phyloP scores from a whole-genome alignment of 208 protist species.

The Lotmaria passim region DNA sequence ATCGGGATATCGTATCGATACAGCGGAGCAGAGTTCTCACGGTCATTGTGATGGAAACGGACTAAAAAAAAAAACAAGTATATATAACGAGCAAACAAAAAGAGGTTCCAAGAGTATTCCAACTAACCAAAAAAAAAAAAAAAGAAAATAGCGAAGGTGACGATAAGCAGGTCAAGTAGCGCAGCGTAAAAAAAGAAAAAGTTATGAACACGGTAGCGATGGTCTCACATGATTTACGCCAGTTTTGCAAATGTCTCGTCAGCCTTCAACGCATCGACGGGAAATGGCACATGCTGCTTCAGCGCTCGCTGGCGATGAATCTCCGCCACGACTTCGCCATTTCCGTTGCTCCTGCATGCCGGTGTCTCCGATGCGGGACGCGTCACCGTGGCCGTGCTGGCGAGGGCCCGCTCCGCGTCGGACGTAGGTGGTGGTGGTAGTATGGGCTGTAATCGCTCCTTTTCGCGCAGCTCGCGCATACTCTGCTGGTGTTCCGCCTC shows the following conservation, averaged over 20 bases:
- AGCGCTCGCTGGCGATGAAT: constrained; percentile 15
- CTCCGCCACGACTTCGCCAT: neutral
- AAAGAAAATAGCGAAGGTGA: neutral
- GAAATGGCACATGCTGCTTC: neutral
- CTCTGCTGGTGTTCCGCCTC: constrained; percentile 19
- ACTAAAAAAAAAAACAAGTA: too few species aligned
- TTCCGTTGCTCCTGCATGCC: neutral
- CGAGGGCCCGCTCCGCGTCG: neutral
- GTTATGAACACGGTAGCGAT: too few species aligned
- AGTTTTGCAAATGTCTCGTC: neutral
- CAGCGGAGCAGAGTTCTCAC: too few species aligned
- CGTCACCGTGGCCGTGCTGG: neutral
- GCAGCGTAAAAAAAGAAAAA: too few species aligned
- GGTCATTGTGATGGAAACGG: too few species aligned
- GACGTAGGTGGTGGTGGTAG: neutral
- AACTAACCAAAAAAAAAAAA: neutral
- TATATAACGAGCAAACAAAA: too few species aligned
- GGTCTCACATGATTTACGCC: too few species aligned
- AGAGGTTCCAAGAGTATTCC: too few species aligned
- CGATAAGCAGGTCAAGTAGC: too few species aligned
- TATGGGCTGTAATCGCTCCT: neutral
- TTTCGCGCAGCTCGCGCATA: constrained; percentile 13
- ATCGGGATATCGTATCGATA: too few species aligned
- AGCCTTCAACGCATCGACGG: neutral
- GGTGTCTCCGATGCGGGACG: neutral